phyloP scores from a whole-genome alignment of 139 green algal genomes.

The Spirogloea muscicola region DNA sequence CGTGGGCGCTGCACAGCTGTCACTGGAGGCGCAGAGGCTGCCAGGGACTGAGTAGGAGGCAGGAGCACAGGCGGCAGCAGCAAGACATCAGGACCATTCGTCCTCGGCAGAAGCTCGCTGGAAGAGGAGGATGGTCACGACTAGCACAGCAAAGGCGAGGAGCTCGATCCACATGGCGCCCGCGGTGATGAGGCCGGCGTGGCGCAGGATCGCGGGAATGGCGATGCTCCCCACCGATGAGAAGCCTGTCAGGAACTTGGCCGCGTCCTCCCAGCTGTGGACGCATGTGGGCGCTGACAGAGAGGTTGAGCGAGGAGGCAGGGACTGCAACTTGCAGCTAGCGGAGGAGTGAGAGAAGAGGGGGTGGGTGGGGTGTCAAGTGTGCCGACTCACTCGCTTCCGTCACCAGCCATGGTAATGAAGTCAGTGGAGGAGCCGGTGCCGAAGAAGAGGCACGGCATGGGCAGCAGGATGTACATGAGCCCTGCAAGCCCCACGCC shows the following conservation, averaged over 20 bases:
- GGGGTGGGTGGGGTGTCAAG: no score
- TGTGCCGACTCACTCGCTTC: no score
- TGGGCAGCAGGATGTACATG: constrained; percentile 82
- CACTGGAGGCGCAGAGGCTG: no score
- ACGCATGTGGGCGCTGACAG: constrained; percentile 29
- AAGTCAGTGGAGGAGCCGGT: constrained; percentile 33
- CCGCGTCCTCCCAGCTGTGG: constrained; percentile 85
- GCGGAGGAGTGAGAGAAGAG: no score
- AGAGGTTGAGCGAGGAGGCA: background rate
- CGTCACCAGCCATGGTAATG: constrained; percentile 6
- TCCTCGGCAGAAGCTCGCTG: constrained; percentile 8
- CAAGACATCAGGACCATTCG: no score
- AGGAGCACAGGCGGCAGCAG: no score
- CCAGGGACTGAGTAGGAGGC: no score
- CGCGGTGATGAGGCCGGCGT: constrained; percentile 62
- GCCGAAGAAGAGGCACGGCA: constrained; percentile 92
- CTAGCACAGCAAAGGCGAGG: constrained; percentile 8
- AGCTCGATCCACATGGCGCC: constrained; percentile 35
- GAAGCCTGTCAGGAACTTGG: constrained; percentile 93
- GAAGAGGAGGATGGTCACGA: constrained; percentile 27
- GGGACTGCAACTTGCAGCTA: no score
- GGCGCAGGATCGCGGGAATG: constrained; percentile 84
- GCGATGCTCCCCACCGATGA: constrained; percentile 78
- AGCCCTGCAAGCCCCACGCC: constrained; percentile 62
- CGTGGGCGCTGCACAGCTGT: no score